Evolutionary conservation across 371 early-diverging fungal species (phyloP).

Genomic region (Lichtheimia hyalospora): DNA sequence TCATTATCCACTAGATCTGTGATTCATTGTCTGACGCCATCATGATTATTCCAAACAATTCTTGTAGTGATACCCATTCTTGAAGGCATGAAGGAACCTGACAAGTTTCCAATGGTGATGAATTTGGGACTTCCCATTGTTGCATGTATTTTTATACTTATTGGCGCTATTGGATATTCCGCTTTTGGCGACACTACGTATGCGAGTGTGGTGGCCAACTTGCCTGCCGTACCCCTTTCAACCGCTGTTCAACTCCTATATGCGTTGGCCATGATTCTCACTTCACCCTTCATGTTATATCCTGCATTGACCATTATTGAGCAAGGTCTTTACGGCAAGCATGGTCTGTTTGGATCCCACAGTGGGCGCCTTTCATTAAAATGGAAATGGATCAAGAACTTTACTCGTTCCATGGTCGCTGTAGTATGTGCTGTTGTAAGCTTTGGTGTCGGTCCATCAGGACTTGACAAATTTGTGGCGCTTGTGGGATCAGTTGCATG

Average conservation of each 20-base stretch:
- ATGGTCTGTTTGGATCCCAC: slow-evolving; percentile 33
- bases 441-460: slow-evolving; percentile 59
- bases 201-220: slow-evolving; percentile 70
- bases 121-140: slow-evolving; percentile 58
- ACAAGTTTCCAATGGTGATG: slow-evolving; percentile 64
- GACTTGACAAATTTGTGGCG: slow-evolving; percentile 74
- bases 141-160: slow-evolving; percentile 59
- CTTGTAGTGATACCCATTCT: slow-evolving; percentile 53
- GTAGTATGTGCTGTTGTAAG: slow-evolving; percentile 59
- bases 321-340: slow-evolving; percentile 38
- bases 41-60: neutral
- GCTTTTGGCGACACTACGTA: slow-evolving; percentile 72
- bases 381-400: slow-evolving; percentile 72
- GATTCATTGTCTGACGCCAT: too few relatives aligned
- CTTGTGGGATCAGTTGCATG: slow-evolving; percentile 52
- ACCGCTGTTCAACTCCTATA: slow-evolving; percentile 68
- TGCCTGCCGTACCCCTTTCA: slow-evolving; percentile 55
- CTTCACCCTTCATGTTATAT: slow-evolving; percentile 77
- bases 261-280: slow-evolving; percentile 74
- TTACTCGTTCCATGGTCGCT: slow-evolving; percentile 54
- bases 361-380: slow-evolving; percentile 29
- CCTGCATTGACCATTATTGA: slow-evolving; percentile 77
- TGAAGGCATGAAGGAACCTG: slow-evolving; percentile 63
- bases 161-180: slow-evolving; percentile 75
- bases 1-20: too few relatives aligned